Base-by-base conservation (phyloP, 2,329 filamentous ascomycete genomes). In the Eutypa lata region DNA sequence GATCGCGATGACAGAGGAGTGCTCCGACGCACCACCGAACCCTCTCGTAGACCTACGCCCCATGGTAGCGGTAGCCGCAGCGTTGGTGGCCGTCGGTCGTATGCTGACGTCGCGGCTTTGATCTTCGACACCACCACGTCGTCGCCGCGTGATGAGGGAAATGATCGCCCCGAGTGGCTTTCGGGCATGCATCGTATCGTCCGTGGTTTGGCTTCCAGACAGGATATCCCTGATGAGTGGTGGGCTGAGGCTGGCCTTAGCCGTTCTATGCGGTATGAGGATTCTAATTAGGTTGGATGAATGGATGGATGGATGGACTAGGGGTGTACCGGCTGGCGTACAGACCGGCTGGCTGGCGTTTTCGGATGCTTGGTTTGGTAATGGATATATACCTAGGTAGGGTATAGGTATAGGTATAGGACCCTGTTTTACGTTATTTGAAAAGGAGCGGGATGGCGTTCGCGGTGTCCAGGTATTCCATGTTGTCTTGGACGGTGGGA, bases 171-270 rank as follows among this genome's bases (percentile, higher is more conserved):
- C 8, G 69, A 72, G 53, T 66, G 65, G 49, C 68, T 88, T 24
- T 78, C 81, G 21, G 82, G 86, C 45, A 87, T 92, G 80, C 86
- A 89, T 60, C 78, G 79, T 48, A 87, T 95, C 46, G 78, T 94
- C 35, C 83, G 87, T 60, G 80, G 83, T 43, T 77, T 95, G 51
- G 83, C 86, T 33, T 79, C 82, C 18, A 77, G 89, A 22, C 82
- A 90, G 64, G 88, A 92, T 61, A 87, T 94, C 50, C 88, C 89
- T 0, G 89, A 94, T 56, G 86, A 90, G 58, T 92, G 88, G 84
- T 95, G 90, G 90, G 82, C 83, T 53, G 80, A 83, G 62, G 86
- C 80, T 53, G 87, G 87, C 42, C 77, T 90, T 57, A 85, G 78
- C 63, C 81, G 85, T 57, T 86, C 77, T 14, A 70, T 83, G 51